Conservation (phyloP, 192 early-diverging fungal genomes). For the Podila clonocystis region DNA sequence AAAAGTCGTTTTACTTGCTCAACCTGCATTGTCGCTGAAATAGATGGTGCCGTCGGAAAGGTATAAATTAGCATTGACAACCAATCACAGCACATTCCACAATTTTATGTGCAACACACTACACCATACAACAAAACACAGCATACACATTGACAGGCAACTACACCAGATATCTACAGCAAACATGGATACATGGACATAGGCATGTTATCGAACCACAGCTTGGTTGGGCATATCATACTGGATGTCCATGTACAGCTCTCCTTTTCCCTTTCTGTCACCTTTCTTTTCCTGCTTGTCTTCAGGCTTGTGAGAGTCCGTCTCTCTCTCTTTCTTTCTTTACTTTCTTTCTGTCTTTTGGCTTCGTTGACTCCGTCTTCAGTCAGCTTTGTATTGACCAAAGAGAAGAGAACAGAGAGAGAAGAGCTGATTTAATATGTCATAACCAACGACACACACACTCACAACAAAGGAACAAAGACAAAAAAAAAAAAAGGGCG, state of each 20-base stretch:
- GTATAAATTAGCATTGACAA: background rate
- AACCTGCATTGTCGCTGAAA: background rate
- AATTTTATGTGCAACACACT: background rate
- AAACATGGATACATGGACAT: background rate
- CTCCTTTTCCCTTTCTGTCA: background rate
- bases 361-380: slow-evolving; percentile 5
- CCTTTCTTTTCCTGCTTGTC: background rate
- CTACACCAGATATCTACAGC: background rate
- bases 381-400: slow-evolving; percentile 3
- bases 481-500: slow-evolving; percentile 4
- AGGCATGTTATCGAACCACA: no score
- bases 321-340: background rate
- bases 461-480: background rate
- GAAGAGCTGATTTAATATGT: background rate
- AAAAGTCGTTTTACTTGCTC: background rate
- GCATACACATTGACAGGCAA: no score
- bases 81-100: background rate
- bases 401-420: no score
- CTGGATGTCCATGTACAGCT: background rate
- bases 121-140: background rate
- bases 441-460: background rate
- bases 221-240: no score
- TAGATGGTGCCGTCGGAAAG: slow-evolving; percentile 7
- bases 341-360: background rate
- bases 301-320: background rate